Evolutionary conservation across 495 filamentous ascomycete genomes (phyloP).

Genomic region (Lasiosphaeria miniovina): DNA sequence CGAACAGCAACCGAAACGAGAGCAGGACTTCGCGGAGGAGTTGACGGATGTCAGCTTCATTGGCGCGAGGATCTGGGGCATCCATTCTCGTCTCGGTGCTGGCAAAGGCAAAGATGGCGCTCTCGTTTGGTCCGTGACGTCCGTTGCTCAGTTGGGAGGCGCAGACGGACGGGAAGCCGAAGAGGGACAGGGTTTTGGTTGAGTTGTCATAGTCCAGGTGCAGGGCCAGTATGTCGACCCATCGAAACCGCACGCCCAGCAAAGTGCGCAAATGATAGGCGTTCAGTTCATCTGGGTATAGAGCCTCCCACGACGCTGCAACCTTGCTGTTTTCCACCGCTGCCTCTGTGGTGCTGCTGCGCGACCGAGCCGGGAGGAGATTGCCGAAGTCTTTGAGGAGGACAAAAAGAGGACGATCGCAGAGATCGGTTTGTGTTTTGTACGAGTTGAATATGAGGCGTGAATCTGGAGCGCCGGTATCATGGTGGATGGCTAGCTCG

Average conservation of each 20-base stretch:
- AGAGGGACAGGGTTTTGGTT: constrained; percentile 4
- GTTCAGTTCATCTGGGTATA: not conserved
- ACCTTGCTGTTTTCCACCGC: constrained; percentile 4
- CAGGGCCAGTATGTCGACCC: constrained; percentile 1
- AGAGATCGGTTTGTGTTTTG: not conserved
- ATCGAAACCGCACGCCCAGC: constrained; percentile 3
- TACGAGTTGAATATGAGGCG: constrained; percentile 5
- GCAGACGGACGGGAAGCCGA: constrained; percentile 1
- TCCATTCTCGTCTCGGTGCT: not conserved
- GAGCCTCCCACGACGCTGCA: not conserved
- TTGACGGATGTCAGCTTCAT: constrained; percentile 1
- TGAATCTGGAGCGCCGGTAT: not conserved
- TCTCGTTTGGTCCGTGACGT: not conserved
- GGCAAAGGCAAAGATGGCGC: constrained; percentile 5
- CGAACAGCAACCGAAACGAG: constrained; percentile 6
- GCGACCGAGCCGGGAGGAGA: constrained; percentile 6
- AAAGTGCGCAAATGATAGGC: not conserved
- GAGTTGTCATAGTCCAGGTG: constrained; percentile 9
- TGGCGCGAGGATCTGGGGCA: constrained; percentile 2
- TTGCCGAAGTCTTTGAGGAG: constrained; percentile 12
- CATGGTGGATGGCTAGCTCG: not conserved
- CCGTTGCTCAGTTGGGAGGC: constrained; percentile 3
- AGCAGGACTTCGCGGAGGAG: constrained; percentile 1
- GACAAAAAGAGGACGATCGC: constrained; percentile 4
- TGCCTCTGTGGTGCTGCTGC: not conserved